phyloP scores from a whole-genome alignment of 129 eudicot genomes.

The Lactuca saligna region DNA sequence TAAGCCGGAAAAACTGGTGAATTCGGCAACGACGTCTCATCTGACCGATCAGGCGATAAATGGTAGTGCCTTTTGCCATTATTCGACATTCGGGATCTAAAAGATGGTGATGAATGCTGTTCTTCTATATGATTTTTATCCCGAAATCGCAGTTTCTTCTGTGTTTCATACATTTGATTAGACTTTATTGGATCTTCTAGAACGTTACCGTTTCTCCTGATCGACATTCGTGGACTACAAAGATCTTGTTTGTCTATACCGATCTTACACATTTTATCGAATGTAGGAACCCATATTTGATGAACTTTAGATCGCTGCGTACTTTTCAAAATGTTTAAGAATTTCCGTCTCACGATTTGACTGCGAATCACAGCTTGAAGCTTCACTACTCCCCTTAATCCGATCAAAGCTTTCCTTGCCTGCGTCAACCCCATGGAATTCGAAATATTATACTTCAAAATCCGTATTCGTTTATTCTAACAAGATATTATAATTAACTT shows the following conservation, averaged over 20 bases:
- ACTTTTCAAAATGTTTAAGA: slow-evolving; percentile 30
- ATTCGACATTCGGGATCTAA: slow-evolving; percentile 53
- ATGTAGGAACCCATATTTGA: slow-evolving; percentile 35
- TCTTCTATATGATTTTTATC: slow-evolving; percentile 43
- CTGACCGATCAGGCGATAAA: slow-evolving; percentile 37
- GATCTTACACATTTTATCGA: slow-evolving; percentile 26
- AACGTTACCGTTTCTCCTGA: slow-evolving; percentile 35
- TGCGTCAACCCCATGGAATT: slow-evolving; percentile 27
- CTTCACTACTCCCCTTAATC: slow-evolving; percentile 73
- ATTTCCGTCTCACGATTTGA: slow-evolving; percentile 47
- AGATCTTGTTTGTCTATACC: slow-evolving; percentile 25
- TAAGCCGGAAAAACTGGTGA: slow-evolving; percentile 67
- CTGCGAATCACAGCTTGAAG: slow-evolving; percentile 85
- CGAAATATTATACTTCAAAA: background rate
- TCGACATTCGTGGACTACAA: slow-evolving; percentile 34
- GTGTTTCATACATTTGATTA: slow-evolving; percentile 18
- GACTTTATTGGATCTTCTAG: slow-evolving; percentile 30
- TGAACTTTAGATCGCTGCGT: slow-evolving; percentile 31
- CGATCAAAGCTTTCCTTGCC: slow-evolving; percentile 86
- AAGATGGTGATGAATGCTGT: slow-evolving; percentile 52
- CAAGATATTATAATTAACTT: no score
- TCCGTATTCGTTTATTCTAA: background rate
- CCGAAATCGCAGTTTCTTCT: slow-evolving; percentile 36
- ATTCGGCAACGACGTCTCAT: slow-evolving; percentile 47
- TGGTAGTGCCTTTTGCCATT: slow-evolving; percentile 33